phyloP scores from a whole-genome alignment of 176 grass and related monocot species.

The Ensete glaucum region DNA sequence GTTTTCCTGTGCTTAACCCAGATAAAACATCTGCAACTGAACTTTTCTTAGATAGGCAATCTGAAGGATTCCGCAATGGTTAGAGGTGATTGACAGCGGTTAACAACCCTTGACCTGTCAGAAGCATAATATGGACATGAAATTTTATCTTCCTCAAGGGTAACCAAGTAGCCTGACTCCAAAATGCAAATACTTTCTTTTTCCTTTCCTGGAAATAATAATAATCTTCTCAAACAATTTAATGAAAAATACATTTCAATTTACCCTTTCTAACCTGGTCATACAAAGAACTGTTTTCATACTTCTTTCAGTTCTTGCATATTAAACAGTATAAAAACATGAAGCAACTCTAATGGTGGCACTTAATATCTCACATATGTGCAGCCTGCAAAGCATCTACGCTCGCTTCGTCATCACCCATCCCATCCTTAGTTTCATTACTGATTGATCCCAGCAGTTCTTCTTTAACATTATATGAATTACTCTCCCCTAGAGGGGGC shows the following conservation, averaged over 20 bases:
- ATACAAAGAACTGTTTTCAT: not conserved
- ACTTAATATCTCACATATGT: not conserved
- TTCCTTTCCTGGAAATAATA: too few relatives aligned
- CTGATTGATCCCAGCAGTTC: slow-evolving; percentile 33
- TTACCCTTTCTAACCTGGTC: not conserved
- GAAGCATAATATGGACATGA: too few relatives aligned
- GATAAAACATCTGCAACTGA: too few relatives aligned
- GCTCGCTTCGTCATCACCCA: slow-evolving; percentile 7
- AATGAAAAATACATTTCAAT: not conserved
- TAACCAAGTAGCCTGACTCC: too few relatives aligned
- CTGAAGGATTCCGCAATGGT: too few relatives aligned
- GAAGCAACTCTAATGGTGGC: not conserved
- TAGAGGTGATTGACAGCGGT: too few relatives aligned
- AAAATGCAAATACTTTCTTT: too few relatives aligned
- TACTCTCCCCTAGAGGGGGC: slow-evolving; percentile 33
- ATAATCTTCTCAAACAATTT: not conserved
- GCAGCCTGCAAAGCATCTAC: slow-evolving; percentile 10
- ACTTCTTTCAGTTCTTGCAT: not conserved
- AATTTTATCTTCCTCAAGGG: too few relatives aligned
- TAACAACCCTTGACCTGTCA: too few relatives aligned
- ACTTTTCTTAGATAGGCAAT: too few relatives aligned
- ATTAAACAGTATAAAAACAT: not conserved
- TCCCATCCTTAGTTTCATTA: slow-evolving; percentile 35
- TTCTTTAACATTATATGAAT: slow-evolving; percentile 31
- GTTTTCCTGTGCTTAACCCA: too few relatives aligned